Conservation (phyloP, 805 yeast species). For the Kuraishia cidri region DNA sequence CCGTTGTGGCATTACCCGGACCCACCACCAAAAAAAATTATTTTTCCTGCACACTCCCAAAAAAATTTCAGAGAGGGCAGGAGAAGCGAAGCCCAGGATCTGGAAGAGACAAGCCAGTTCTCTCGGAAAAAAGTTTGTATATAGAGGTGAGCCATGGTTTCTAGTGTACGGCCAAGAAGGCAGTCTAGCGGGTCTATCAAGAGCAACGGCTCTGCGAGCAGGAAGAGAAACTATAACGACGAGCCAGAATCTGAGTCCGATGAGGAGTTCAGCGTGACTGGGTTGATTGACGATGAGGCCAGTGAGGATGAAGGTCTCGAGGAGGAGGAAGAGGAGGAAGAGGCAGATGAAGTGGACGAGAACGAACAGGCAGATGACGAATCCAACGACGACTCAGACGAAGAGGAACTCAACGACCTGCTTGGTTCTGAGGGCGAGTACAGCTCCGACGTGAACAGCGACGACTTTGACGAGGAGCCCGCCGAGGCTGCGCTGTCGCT, state of each 20-base stretch:
- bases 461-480: conserved; percentile 45
- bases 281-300: conserved; percentile 32
- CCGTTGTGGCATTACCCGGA: too few relatives aligned
- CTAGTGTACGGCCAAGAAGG: not conserved
- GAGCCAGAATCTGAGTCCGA: conserved; percentile 12
- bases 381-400: conserved; percentile 43
- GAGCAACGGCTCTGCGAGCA: conserved; percentile 2
- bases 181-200: not conserved
- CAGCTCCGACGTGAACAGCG: conserved; percentile 30
- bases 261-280: conserved; percentile 15
- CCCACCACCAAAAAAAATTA: too few relatives aligned
- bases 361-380: conserved; percentile 14
- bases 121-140: too few relatives aligned
- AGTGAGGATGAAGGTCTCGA: conserved; percentile 21
- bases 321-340: conserved; percentile 11
- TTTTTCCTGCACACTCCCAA: too few relatives aligned
- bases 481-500: conserved; percentile 39
- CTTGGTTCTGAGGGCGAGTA: conserved; percentile 28
- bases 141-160: too few relatives aligned
- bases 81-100: too few relatives aligned
- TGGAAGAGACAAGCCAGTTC: too few relatives aligned
- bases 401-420: conserved; percentile 53
- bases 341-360: conserved; percentile 11
- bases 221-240: conserved; percentile 12
- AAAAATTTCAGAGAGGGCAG: too few relatives aligned